These are phyloP conservation scores for Ophiostoma montium DNA, from an alignment of 2,329 filamentous ascomycete genomes.

Conservation along the genomic window DNA sequence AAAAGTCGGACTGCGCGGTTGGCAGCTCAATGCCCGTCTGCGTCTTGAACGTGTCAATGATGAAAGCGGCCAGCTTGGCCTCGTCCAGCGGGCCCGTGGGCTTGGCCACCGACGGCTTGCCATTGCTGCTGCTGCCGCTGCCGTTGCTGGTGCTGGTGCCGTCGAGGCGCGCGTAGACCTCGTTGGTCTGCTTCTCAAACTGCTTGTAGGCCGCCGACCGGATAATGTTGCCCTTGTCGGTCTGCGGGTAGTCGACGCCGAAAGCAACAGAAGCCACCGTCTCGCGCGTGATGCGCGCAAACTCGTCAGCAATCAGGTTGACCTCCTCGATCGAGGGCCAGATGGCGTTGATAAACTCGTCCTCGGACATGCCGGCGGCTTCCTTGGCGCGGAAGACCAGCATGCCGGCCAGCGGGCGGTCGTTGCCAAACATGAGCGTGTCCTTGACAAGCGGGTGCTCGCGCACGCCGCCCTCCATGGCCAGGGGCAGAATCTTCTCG, in stretches of 20 bases:
- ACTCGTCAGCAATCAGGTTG: slow-evolving; percentile 26
- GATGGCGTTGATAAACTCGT: slow-evolving; percentile 22
- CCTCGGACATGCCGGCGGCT: slow-evolving; percentile 16
- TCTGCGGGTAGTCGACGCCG: slow-evolving; percentile 23
- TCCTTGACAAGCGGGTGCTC: slow-evolving; percentile 21
- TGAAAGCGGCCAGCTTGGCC: slow-evolving; percentile 19
- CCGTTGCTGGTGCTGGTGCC: background rate
- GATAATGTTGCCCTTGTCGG: slow-evolving; percentile 33
- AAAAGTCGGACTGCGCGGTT: slow-evolving; percentile 25
- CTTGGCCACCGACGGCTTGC: background rate
- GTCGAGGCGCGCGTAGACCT: slow-evolving; percentile 17
- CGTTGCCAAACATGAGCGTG: slow-evolving; percentile 21
- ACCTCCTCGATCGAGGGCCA: slow-evolving; percentile 25
- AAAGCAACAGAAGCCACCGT: slow-evolving; percentile 23
- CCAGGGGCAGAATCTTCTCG: slow-evolving; percentile 25
- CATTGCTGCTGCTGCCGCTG: background rate
- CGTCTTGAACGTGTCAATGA: slow-evolving; percentile 18
- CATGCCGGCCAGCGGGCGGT: slow-evolving; percentile 19
- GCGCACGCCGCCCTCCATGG: slow-evolving; percentile 22
- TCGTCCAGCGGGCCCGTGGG: slow-evolving; percentile 12
- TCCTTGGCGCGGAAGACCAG: slow-evolving; percentile 19
- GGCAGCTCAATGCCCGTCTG: slow-evolving; percentile 21
- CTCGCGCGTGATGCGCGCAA: slow-evolving; percentile 28
- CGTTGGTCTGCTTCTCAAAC: slow-evolving; percentile 23
- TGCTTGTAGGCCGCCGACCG: slow-evolving; percentile 24